Evolutionary conservation across 805 yeast genomes (phyloP).

Genomic region (Hermanozyma aechmeae): DNA sequence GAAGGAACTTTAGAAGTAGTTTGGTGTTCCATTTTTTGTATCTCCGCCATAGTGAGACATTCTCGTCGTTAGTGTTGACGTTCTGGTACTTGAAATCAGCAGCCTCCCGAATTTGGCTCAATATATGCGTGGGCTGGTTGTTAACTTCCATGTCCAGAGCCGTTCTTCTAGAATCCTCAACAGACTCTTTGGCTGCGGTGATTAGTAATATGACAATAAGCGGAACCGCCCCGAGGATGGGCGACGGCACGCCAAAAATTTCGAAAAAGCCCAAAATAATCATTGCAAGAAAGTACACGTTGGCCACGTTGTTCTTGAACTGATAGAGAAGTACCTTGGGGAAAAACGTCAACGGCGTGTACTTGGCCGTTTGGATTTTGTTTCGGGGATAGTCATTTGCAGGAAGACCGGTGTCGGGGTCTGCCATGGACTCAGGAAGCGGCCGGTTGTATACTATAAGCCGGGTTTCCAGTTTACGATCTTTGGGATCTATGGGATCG

Average conservation of each 20-base stretch:
- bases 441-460: slow-evolving; percentile 43
- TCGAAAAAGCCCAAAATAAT: slow-evolving; percentile 72
- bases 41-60: slow-evolving; percentile 58
- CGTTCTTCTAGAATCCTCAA: slow-evolving; percentile 74
- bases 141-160: slow-evolving; percentile 65
- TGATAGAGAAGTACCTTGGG: slow-evolving; percentile 80
- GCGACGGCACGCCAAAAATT: slow-evolving; percentile 75
- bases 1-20: slow-evolving; percentile 17
- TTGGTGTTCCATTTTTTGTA: slow-evolving; percentile 46
- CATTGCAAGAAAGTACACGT: slow-evolving; percentile 72
- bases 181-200: slow-evolving; percentile 72
- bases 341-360: slow-evolving; percentile 80
- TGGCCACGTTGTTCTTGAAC: slow-evolving; percentile 76
- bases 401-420: slow-evolving; percentile 45
- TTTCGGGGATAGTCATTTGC: slow-evolving; percentile 64
- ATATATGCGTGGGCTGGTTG: slow-evolving; percentile 62
- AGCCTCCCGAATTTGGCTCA: slow-evolving; percentile 33
- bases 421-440: slow-evolving; percentile 49
- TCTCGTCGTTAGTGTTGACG: slow-evolving; percentile 54
- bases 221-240: slow-evolving; percentile 69
- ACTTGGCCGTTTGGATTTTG: slow-evolving; percentile 91
- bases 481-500: slow-evolving; percentile 20
- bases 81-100: slow-evolving; percentile 28
- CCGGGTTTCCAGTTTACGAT: slow-evolving; percentile 11
- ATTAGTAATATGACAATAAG: slow-evolving; percentile 66